A percentile compares a stretch with the other conserved stretches of the same genome.
Evolutionary conservation across 768 basidiomycete species (phyloP).

Genomic region (Vararia minispora): DNA sequence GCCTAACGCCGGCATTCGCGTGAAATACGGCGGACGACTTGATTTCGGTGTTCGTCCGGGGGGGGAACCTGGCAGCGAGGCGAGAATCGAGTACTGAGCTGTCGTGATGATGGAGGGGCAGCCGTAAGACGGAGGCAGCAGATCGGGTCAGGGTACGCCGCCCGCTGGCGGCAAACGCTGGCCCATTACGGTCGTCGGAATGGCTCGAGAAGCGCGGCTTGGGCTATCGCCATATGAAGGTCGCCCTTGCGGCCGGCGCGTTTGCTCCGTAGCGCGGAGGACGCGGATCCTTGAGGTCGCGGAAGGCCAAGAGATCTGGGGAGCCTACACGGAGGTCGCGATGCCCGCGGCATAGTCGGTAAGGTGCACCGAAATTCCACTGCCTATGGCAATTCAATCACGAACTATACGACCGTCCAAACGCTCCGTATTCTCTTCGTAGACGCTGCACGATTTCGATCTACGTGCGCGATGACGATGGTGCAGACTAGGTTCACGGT

Average conservation of each 20-base stretch:
- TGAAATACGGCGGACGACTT: conserved; percentile 11
- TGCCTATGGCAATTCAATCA: conserved; percentile 67
- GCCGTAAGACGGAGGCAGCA: conserved; percentile 6
- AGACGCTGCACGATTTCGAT: conserved; percentile 57
- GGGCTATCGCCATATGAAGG: conserved; percentile 60
- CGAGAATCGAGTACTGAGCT: conserved; percentile 2
- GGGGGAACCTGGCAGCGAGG: not conserved
- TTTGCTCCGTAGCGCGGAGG: conserved; percentile 57
- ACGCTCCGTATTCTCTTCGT: conserved; percentile 67
- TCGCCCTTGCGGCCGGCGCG: conserved; percentile 50
- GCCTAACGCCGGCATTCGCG: conserved; percentile 10
- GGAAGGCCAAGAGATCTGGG: conserved; percentile 10
- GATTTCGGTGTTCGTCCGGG: conserved; percentile 9
- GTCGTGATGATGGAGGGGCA: conserved; percentile 11
- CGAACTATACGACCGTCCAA: conserved; percentile 73
- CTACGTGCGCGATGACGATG: conserved; percentile 33
- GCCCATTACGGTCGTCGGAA: conserved; percentile 42
- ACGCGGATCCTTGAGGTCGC: too few relatives aligned
- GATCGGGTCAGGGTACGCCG: conserved; percentile 9
- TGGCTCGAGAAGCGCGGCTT: conserved; percentile 69
- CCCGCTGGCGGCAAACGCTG: conserved; percentile 16
- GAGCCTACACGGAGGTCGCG: conserved; percentile 63
- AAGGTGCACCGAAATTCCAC: conserved; percentile 69
- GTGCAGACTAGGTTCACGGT: not conserved
- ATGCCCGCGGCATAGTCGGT: conserved; percentile 71